Percentiles rank a stretch among this genome's conserved stretches.
These are phyloP conservation scores for Pleomassaria siparia DNA, from an alignment of 2,329 filamentous ascomycete species.

Conservation along the genomic window DNA sequence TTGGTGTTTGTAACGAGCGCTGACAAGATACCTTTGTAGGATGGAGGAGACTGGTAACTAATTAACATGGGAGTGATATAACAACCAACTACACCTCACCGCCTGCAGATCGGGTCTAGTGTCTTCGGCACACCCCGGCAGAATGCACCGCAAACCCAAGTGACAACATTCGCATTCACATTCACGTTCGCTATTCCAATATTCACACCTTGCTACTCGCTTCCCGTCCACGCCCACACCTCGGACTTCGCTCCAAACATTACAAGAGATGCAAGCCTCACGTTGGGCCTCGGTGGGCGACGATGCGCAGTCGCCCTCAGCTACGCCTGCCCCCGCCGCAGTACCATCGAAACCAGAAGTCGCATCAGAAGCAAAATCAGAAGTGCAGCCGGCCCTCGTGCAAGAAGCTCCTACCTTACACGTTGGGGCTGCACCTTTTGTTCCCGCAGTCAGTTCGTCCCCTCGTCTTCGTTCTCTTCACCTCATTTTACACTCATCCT, in stretches of 20 bases:
- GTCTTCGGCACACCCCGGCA: constrained; percentile 3
- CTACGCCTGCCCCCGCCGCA: neutral
- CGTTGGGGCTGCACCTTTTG: neutral
- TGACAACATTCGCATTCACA: neutral
- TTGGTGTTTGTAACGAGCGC: too few relatives aligned
- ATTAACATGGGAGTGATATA: too few relatives aligned
- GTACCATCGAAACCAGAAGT: constrained; percentile 1
- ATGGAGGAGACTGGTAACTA: too few relatives aligned
- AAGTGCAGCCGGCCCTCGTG: constrained; percentile 1
- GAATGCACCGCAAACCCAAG: constrained; percentile 2
- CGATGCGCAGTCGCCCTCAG: constrained; percentile 6
- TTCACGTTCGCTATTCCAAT: neutral
- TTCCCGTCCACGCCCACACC: neutral
- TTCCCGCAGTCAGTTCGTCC: neutral
- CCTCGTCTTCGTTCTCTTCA: neutral
- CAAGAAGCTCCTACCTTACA: too few relatives aligned
- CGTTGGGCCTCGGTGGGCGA: constrained; percentile 33
- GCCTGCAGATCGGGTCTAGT: constrained; percentile 7
- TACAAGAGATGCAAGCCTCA: constrained; percentile 32
- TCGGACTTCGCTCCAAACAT: constrained; percentile 1
- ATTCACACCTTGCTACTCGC: neutral
- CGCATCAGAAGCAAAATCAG: neutral
- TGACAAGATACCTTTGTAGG: too few relatives aligned
- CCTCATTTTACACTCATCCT: neutral
- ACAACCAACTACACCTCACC: constrained; percentile 5